phyloP scores from a whole-genome alignment of 2,329 filamentous ascomycete genomes.

The Arthrobotrys megalospora region DNA sequence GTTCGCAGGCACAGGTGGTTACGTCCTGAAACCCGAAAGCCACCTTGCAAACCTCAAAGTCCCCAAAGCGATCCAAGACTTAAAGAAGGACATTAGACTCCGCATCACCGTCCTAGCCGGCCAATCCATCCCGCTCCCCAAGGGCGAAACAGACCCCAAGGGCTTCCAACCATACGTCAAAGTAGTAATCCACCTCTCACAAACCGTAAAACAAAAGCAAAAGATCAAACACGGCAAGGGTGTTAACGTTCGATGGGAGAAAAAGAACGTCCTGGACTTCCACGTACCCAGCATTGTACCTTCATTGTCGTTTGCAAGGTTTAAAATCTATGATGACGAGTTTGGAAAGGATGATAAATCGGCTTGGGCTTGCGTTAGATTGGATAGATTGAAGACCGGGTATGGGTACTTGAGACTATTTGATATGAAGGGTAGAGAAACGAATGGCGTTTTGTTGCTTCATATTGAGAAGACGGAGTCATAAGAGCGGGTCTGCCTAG shows the following conservation, averaged over 20 bases:
- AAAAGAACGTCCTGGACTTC: conserved; percentile 68
- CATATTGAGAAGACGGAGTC: conserved; percentile 75
- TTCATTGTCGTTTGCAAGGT: conserved; percentile 72
- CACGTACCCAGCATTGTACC: conserved; percentile 68
- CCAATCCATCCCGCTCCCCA: conserved; percentile 73
- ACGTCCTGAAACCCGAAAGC: conserved; percentile 75
- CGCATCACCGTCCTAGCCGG: conserved; percentile 74
- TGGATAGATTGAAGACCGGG: conserved; percentile 83
- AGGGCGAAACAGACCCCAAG: conserved; percentile 70
- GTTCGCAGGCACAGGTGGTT: conserved; percentile 75
- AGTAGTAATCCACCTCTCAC: conserved; percentile 75
- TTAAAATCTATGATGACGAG: conserved; percentile 91
- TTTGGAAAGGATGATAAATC: conserved; percentile 83
- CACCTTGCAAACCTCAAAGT: conserved; percentile 67
- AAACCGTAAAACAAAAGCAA: conserved; percentile 69
- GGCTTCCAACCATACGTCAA: conserved; percentile 75
- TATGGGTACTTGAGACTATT: conserved; percentile 83
- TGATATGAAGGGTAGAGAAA: conserved; percentile 77
- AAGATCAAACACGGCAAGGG: conserved; percentile 68
- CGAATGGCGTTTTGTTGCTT: conserved; percentile 80
- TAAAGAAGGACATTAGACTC: conserved; percentile 70
- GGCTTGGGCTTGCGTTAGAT: conserved; percentile 88
- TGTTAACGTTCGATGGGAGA: conserved; percentile 62
- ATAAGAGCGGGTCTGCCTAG: neutral
- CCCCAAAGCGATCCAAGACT: conserved; percentile 22